Conservation (phyloP, 176 grass and related monocot genomes). For the Bromus sterilis region DNA sequence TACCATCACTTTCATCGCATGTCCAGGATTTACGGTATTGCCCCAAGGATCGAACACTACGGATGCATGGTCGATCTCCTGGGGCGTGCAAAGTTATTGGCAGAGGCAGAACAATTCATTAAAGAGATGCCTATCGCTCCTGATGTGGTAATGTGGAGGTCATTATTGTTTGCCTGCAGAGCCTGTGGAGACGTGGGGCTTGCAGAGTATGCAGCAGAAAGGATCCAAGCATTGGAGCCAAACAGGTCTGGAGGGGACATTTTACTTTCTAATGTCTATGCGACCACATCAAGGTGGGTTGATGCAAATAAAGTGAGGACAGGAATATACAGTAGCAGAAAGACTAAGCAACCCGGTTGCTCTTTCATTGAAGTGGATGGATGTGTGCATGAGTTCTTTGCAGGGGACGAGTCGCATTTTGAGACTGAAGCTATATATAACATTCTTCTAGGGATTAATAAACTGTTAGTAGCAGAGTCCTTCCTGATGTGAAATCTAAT, state of each 20-base stretch:
- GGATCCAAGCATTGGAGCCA: conserved; percentile 56
- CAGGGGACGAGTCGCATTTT: conserved; percentile 51
- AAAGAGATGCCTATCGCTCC: conserved; percentile 61
- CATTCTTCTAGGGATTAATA: conserved; percentile 51
- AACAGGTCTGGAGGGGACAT: conserved; percentile 46
- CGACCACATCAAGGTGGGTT: conserved; percentile 64
- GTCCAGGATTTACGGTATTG: conserved; percentile 52
- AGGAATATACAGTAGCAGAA: conserved; percentile 33
- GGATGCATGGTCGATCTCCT: conserved; percentile 90
- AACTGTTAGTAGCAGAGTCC: conserved; percentile 39
- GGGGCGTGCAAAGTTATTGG: conserved; percentile 71
- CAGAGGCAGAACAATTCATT: conserved; percentile 59
- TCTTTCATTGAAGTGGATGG: conserved; percentile 88
- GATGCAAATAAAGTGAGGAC: conserved; percentile 62
- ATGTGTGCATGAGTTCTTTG: conserved; percentile 68
- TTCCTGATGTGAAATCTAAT: conserved; percentile 18
- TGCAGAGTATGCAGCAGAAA: conserved; percentile 66
- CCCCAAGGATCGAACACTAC: conserved; percentile 64
- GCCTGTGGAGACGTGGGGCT: conserved; percentile 45
- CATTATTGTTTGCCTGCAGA: conserved; percentile 78
- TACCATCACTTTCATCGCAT: conserved; percentile 72
- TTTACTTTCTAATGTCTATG: conserved; percentile 93
- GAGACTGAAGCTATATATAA: conserved; percentile 53
- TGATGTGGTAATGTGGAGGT: conserved; percentile 74
- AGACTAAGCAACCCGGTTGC: conserved; percentile 68